A percentile compares a stretch with the other conserved stretches of the same genome.
Evolutionary conservation across 805 yeast genomes (phyloP).

Genomic region (Kockiozyma suomiensis): DNA sequence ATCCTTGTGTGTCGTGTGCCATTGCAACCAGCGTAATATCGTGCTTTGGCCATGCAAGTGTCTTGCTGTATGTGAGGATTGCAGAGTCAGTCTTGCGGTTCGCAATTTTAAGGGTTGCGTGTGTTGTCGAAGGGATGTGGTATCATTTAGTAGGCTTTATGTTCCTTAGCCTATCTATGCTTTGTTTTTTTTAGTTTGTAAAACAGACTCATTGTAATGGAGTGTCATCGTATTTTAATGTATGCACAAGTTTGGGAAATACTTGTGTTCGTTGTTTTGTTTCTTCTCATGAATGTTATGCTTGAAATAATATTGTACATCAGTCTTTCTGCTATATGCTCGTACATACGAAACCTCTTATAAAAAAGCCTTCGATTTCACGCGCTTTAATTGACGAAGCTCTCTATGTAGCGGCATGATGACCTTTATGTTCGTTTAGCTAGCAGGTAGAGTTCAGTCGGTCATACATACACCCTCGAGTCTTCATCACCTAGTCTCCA

Average conservation of each 20-base stretch:
- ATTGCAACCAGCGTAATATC: slow-evolving; percentile 68
- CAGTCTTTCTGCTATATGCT: no score
- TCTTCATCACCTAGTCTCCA: slow-evolving; percentile 34
- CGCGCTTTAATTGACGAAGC: no score
- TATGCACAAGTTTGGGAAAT: no score
- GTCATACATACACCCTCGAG: slow-evolving; percentile 4
- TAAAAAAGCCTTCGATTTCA: no score
- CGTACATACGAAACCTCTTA: no score
- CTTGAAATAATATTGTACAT: background rate
- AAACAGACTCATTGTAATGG: no score
- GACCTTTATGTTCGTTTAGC: no score
- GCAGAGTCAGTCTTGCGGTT: slow-evolving; percentile 71
- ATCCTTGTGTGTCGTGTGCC: slow-evolving; percentile 74
- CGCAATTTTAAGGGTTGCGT: slow-evolving; percentile 79
- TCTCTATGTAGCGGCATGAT: no score
- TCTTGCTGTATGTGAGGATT: slow-evolving; percentile 82
- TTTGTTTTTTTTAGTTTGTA: no score
- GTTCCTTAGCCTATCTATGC: slow-evolving; percentile 48
- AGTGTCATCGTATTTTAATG: no score
- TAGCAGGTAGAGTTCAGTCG: no score
- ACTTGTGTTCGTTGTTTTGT: background rate
- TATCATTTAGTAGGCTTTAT: slow-evolving; percentile 62
- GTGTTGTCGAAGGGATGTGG: slow-evolving; percentile 76
- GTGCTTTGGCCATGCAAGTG: slow-evolving; percentile 94
- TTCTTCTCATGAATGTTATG: background rate